phyloP scores from a whole-genome alignment of 192 early-diverging fungal species.

The Helicostylum pulchrum region DNA sequence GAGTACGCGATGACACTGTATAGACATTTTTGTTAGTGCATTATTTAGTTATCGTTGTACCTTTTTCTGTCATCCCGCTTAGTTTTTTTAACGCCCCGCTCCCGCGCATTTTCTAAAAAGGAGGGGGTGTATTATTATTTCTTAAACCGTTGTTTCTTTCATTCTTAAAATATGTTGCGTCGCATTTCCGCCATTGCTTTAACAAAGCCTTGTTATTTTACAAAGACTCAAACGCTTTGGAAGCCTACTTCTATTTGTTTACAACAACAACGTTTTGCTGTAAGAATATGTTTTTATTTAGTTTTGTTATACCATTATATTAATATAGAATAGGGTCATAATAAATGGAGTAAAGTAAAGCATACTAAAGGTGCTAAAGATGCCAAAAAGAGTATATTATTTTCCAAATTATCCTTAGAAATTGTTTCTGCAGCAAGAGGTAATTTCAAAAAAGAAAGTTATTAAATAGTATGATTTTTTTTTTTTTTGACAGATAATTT shows the following conservation, averaged over 20 bases:
- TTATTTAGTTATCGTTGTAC: too few relatives aligned
- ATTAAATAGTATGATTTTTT: background rate
- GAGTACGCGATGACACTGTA: too few relatives aligned
- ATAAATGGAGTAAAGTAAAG: constrained; percentile 65
- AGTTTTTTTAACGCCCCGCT: too few relatives aligned
- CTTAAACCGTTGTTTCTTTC: too few relatives aligned
- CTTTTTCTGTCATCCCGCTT: too few relatives aligned
- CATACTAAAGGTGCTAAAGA: constrained; percentile 57
- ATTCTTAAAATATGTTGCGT: background rate
- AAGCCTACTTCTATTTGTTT: background rate
- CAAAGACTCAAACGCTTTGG: background rate
- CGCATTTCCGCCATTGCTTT: background rate
- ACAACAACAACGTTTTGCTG: constrained; percentile 16
- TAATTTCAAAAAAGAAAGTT: constrained; percentile 1
- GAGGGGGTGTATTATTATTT: too few relatives aligned
- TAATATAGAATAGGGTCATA: constrained; percentile 44
- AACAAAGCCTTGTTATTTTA: background rate
- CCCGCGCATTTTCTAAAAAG: too few relatives aligned
- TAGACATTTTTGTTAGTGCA: too few relatives aligned
- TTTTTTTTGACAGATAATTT: background rate
- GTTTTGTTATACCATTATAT: background rate
- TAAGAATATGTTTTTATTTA: background rate
- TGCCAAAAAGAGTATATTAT: constrained; percentile 48
- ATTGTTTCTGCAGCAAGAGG: constrained; percentile 63
- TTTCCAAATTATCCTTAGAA: constrained; percentile 56